Evolutionary conservation across 192 early-diverging fungal species (phyloP).

Genomic region (Coemansia aciculifera): DNA sequence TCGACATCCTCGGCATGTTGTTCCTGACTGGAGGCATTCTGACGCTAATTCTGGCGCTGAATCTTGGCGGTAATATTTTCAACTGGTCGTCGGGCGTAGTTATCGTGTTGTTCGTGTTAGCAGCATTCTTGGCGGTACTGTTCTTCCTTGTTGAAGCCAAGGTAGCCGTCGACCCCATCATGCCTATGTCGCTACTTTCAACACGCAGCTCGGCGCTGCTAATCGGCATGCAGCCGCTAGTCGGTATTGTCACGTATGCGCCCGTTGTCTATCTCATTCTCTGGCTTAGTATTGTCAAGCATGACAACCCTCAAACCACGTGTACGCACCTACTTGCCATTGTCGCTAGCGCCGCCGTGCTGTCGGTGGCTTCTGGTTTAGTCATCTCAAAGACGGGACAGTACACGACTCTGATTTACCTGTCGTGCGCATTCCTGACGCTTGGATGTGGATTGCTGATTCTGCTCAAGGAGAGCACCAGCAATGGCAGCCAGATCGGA

Average conservation of each 20-base stretch:
- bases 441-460: slow-evolving; percentile 31
- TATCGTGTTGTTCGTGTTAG: slow-evolving; percentile 57
- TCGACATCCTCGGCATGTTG: slow-evolving; percentile 58
- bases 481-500: slow-evolving; percentile 16
- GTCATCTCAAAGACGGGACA: slow-evolving; percentile 13
- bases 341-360: slow-evolving; percentile 13
- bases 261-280: slow-evolving; percentile 61
- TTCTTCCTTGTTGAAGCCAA: slow-evolving; percentile 67
- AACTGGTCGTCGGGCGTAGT: slow-evolving; percentile 66
- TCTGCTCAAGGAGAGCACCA: slow-evolving; percentile 20
- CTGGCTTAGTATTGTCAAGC: slow-evolving; percentile 63
- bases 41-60: slow-evolving; percentile 57
- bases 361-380: slow-evolving; percentile 1
- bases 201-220: slow-evolving; percentile 37
- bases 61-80: slow-evolving; percentile 60
- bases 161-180: slow-evolving; percentile 57
- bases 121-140: slow-evolving; percentile 50
- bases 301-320: slow-evolving; percentile 11
- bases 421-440: slow-evolving; percentile 19
- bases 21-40: slow-evolving; percentile 47
- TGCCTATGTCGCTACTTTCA: slow-evolving; percentile 55
- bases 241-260: slow-evolving; percentile 29
- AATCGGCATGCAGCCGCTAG: slow-evolving; percentile 23
- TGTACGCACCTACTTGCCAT: slow-evolving; percentile 23
- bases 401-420: background rate